These are phyloP conservation scores for Coemansia sp. DNA, from an alignment of 192 early-diverging fungal species.

Conservation along the genomic window DNA sequence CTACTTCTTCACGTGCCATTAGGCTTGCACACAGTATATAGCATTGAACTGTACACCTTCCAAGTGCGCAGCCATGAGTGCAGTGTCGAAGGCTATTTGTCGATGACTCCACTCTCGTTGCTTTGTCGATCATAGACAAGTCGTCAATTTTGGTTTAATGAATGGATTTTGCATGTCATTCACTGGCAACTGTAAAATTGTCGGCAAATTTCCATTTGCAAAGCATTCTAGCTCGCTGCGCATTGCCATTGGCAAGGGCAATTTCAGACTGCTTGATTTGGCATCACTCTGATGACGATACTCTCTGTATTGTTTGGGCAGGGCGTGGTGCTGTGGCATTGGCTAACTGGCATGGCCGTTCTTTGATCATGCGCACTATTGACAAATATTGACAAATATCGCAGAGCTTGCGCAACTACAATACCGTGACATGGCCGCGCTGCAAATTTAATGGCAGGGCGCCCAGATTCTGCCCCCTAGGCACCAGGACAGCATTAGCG, in stretches of 20 bases:
- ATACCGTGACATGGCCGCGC: not conserved
- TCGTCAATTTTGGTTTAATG: not conserved
- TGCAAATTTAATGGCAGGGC: not conserved
- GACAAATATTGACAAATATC: not conserved
- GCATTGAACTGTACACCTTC: not conserved
- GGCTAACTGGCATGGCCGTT: not conserved
- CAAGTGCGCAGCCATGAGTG: not conserved
- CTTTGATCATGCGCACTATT: constrained; percentile 3
- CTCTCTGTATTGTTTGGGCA: not conserved
- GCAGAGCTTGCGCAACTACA: not conserved
- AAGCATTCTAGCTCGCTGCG: not conserved
- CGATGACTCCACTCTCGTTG: not conserved
- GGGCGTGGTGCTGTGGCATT: not conserved
- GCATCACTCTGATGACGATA: not conserved
- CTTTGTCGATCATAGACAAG: not conserved
- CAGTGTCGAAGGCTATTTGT: not conserved
- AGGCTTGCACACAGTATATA: not conserved
- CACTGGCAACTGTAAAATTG: not conserved
- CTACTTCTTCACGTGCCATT: not conserved
- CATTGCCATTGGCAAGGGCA: not conserved
- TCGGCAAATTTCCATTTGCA: not conserved
- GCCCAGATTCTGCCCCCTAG: not conserved
- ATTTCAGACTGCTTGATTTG: not conserved
- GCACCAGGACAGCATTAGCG: not conserved
- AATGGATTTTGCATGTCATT: not conserved